These are phyloP conservation scores for Arabidopsis arenosa DNA, from an alignment of 345 rosid genomes.

Conservation along the genomic window DNA sequence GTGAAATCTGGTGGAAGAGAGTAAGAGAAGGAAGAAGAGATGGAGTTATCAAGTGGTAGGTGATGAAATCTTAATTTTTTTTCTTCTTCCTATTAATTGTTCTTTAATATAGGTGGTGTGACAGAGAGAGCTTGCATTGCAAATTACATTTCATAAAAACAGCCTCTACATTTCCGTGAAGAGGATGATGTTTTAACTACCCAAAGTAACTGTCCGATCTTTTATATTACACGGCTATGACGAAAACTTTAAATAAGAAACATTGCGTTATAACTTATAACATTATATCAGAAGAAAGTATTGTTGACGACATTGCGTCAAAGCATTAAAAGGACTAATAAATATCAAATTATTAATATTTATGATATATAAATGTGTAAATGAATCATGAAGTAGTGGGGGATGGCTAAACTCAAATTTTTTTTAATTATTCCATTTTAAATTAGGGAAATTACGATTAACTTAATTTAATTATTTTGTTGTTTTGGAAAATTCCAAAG, in stretches of 20 bases:
- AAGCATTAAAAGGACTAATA: not conserved
- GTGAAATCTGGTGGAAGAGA: constrained; percentile 39
- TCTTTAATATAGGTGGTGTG: constrained; percentile 28
- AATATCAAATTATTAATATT: not conserved
- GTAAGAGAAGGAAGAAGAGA: constrained; percentile 53
- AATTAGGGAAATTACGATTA: not conserved
- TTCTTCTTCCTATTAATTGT: not conserved
- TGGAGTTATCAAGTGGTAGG: constrained; percentile 87
- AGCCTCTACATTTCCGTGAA: constrained; percentile 4
- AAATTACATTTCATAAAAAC: constrained; percentile 30
- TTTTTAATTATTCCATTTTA: too few species aligned
- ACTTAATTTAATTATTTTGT: not conserved
- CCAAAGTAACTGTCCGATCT: constrained; percentile 3
- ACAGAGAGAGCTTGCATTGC: constrained; percentile 40
- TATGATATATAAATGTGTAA: not conserved
- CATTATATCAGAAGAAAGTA: too few species aligned
- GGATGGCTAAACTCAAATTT: not conserved
- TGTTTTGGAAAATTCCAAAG: not conserved
- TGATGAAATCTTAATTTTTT: constrained; percentile 46
- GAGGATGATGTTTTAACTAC: constrained; percentile 12
- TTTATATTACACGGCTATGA: not conserved
- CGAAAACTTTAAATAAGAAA: not conserved
- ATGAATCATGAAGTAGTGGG: constrained; percentile 1
- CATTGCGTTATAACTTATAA: not conserved
- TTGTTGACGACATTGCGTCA: not conserved